Evolutionary conservation across 108 stramenopile genomes (phyloP).

Genomic region (Seminavis robusta): DNA sequence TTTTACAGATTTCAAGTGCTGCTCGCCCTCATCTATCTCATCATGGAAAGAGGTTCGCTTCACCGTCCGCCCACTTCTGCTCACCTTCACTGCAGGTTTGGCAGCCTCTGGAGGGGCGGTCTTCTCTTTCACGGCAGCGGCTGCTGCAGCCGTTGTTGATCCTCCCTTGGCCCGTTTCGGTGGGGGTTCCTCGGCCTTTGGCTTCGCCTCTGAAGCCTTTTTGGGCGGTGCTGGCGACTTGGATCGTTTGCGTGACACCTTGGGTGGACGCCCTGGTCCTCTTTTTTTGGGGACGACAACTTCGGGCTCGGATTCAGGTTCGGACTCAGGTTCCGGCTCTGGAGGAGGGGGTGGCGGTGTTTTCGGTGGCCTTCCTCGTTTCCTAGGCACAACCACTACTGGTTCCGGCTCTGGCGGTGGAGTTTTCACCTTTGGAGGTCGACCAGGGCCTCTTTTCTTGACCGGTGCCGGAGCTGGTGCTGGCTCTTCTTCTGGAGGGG

Average conservation of each 20-base stretch:
- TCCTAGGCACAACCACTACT: too few relatives aligned
- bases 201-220: too few relatives aligned
- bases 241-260: not conserved
- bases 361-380: too few relatives aligned
- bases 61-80: constrained; percentile 77
- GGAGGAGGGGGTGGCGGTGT: too few relatives aligned
- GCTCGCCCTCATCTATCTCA: constrained; percentile 60
- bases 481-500: constrained; percentile 3
- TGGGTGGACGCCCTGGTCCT: not conserved
- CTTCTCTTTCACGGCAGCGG: not conserved
- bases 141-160: not conserved
- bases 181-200: too few relatives aligned
- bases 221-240: not conserved
- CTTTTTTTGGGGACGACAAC: too few relatives aligned
- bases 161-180: too few relatives aligned
- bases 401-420: too few relatives aligned
- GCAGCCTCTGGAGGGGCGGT: not conserved
- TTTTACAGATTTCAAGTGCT: constrained; percentile 38
- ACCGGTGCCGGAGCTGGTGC: not conserved
- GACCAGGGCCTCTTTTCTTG: constrained; percentile 1
- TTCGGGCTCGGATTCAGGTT: too few relatives aligned
- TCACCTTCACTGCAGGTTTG: constrained; percentile 17
- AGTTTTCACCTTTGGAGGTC: not conserved
- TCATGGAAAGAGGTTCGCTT: constrained; percentile 73
- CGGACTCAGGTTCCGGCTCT: too few relatives aligned